Base-by-base conservation (phyloP, 768 basidiomycete genomes). In the Tubosaeta brunneosetosa region DNA sequence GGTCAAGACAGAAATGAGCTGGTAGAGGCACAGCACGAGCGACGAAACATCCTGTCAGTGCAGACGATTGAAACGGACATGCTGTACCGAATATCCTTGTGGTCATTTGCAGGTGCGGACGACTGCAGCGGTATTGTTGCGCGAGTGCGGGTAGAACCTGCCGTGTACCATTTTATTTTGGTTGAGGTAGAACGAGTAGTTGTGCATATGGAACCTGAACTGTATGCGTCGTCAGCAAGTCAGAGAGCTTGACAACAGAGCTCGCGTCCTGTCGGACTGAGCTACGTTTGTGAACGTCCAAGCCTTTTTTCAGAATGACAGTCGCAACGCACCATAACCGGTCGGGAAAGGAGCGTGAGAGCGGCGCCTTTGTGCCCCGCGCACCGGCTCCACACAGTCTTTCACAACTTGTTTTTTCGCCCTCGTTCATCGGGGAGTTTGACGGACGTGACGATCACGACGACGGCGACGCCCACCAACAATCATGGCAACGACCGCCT, bases 301-400 rank as follows among this genome's bases (percentile, higher is more conserved):
- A 42, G 32, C 49, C 31, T 50, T 42, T 50, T 32, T 41, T 9
- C 17, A 12, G 19, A 12, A 3, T 33, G 50, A 50, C 43, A 19
- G 37, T 57, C 27, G 56, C 51, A 45, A 60, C 49, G 48, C 37
- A 47, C 42, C 26, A 53, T 63, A 59, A 49, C 50, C 52, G 56
- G 61, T 17, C 37, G 53, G 56, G 51, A 54, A 54, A 40, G 40
- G 34, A 61, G 48, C 65, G 64, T 65, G 64, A 50, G 64, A 65
- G 61, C 47, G 42, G 46, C 48, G 29, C 56, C 55, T 56, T 59
- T 61, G 56, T 47, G 36, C 47, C 49, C 44, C 43, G 47, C 51
- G 16, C 50, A 49, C 50, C 29, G 40, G 51, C 27, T 47, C 56
- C 50, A 55, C 49, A 22, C 29, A 53, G 41, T 52, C 49, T 36